Conservation (phyloP, 2,329 filamentous ascomycete species). For the Massarina eburnea region DNA sequence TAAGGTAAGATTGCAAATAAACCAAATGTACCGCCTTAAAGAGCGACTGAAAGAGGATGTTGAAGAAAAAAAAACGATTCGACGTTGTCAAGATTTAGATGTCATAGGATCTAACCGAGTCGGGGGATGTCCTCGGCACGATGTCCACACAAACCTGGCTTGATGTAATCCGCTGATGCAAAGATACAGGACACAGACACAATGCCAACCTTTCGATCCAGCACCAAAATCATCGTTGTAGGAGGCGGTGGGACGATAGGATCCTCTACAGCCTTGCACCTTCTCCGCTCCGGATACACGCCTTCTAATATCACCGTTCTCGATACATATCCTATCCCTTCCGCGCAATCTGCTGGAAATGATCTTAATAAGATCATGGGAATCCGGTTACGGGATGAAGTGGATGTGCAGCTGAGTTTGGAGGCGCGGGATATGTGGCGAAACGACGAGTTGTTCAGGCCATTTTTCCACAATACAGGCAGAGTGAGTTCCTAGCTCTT, state of each 20-base stretch:
- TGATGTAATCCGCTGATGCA: not conserved
- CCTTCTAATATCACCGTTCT: constrained; percentile 51
- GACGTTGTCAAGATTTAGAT: no score
- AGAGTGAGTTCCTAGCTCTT: constrained; percentile 15
- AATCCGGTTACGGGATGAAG: constrained; percentile 43
- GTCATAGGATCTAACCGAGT: not conserved
- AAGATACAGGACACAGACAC: not conserved
- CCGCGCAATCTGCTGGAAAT: constrained; percentile 53
- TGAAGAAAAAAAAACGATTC: no score
- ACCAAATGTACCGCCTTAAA: no score
- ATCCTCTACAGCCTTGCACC: constrained; percentile 55
- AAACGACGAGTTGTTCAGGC: constrained; percentile 49
- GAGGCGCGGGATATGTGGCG: constrained; percentile 47
- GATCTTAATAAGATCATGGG: constrained; percentile 55
- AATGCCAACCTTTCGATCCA: constrained; percentile 22
- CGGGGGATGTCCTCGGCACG: not conserved
- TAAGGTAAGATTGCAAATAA: no score
- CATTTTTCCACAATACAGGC: constrained; percentile 52
- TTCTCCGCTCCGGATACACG: constrained; percentile 53
- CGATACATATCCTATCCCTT: constrained; percentile 51
- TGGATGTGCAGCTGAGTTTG: constrained; percentile 36
- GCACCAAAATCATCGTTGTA: constrained; percentile 42
- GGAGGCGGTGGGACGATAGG: constrained; percentile 58
- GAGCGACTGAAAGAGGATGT: no score
- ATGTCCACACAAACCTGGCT: not conserved